Evolutionary conservation across 176 grass and related monocot species (phyloP).

Genomic region (Echinochloa phyllopogon): DNA sequence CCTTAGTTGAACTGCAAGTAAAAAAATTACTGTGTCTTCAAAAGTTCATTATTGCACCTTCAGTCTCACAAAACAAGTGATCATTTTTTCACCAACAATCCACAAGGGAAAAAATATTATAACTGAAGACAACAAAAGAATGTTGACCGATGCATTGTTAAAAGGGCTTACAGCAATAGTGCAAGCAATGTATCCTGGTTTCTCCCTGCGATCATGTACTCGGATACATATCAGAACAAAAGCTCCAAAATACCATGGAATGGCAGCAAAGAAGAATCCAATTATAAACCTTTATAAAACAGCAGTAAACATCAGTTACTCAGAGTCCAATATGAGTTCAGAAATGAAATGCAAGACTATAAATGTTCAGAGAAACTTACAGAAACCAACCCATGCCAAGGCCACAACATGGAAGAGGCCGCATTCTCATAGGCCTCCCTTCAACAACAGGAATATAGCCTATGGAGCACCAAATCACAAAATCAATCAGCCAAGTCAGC

Average conservation of each 20-base stretch:
- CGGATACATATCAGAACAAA: conserved; percentile 79
- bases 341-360: conserved; percentile 14
- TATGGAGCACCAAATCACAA: conserved; percentile 38
- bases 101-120: conserved; percentile 19
- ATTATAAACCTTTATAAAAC: conserved; percentile 72
- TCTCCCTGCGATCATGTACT: conserved; percentile 87
- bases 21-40: too few relatives aligned
- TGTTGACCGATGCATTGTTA: not conserved
- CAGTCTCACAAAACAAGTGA: not conserved
- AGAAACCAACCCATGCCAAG: conserved; percentile 90
- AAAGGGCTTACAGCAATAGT: conserved; percentile 87
- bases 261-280: conserved; percentile 91
- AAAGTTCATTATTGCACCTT: not conserved
- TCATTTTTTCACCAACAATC: conserved; percentile 8
- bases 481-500: not conserved
- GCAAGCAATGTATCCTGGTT: conserved; percentile 92
- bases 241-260: conserved; percentile 98
- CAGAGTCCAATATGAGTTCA: conserved; percentile 10
- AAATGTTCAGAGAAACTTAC: conserved; percentile 60
- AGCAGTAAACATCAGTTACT: conserved; percentile 37
- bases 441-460: conserved; percentile 82
- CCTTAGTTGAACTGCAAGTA: not conserved
- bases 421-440: conserved; percentile 85
- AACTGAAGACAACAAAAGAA: conserved; percentile 4
- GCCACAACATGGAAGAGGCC: conserved; percentile 81